Evolutionary conservation across 2,329 filamentous ascomycete genomes (phyloP).

Genomic region (Xylariaceae sp.): DNA sequence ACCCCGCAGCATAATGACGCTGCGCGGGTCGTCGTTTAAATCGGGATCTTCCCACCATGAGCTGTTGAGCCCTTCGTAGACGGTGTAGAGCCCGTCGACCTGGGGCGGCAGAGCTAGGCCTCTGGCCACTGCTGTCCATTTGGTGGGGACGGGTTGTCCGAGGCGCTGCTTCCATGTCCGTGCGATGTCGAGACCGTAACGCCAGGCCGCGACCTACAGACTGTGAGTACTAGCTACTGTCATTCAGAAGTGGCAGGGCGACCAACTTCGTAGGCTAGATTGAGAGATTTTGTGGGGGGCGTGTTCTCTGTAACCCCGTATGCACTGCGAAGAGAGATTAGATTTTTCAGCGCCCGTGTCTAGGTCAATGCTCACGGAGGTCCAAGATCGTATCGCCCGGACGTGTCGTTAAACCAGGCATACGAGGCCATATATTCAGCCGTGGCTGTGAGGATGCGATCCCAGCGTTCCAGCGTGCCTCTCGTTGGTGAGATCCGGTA

Average conservation of each 20-base stretch:
- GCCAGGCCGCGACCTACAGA: constrained; percentile 52
- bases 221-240: neutral
- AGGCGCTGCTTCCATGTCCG: constrained; percentile 50
- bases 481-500: constrained; percentile 37
- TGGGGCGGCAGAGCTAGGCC: constrained; percentile 52
- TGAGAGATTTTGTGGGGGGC: constrained; percentile 51
- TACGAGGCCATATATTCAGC: constrained; percentile 43
- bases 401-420: constrained; percentile 40
- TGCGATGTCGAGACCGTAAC: constrained; percentile 54
- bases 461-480: constrained; percentile 37
- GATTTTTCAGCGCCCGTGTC: neutral
- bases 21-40: constrained; percentile 50
- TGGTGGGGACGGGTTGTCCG: constrained; percentile 43
- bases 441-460: constrained; percentile 35
- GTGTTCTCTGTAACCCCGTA: constrained; percentile 60
- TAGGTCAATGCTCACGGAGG: constrained; percentile 43
- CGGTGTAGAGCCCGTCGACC: constrained; percentile 49
- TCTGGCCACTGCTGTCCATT: constrained; percentile 49
- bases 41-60: constrained; percentile 50
- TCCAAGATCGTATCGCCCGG: constrained; percentile 48
- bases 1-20: constrained; percentile 52
- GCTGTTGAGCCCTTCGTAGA: constrained; percentile 53
- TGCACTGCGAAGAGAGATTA: constrained; percentile 37
- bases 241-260: neutral
- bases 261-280: constrained; percentile 53